Evolutionary conservation across 495 filamentous ascomycete species (phyloP), one percentile per base, ranked within the genome.

Genomic region (Talaromyces borbonicus): DNA sequence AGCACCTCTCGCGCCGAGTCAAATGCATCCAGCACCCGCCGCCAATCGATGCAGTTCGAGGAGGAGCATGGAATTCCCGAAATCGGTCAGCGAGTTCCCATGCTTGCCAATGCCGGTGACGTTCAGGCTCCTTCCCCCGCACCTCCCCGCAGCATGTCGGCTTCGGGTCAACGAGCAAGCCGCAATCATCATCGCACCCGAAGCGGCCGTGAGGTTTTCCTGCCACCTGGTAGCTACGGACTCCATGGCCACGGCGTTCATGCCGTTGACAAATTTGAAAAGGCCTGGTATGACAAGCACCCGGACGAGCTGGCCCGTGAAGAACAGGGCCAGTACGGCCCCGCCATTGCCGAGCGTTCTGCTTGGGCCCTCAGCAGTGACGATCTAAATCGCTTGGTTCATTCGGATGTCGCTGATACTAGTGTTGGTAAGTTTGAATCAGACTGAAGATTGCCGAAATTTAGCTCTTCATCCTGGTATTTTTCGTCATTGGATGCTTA

Each of bases 51-150:
- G 37, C 65, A 72, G n/a, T 52, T 68, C 43, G 79, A 79, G 9
- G 81, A 85, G 15, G 86, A 89, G 51, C 78, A 84, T 49, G 90
- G 90, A 9, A 94, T 95, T 50, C 90, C 89, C 8, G 84, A 90
- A 56, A 92, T 95, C 50, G 89, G 89, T 29, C 73, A 80, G 56
- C 77, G 87, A 54, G 90, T 97, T 16, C 93, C 92, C 26, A 94
- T 99, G 88, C 83, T 90, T 56, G 82, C 82, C 27, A 80, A 93
- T 65, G 90, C 89, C 30, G 92, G 92, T 33, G 92, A 97, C 62
- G 93, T 99, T 8, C 92, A 99, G 65, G 92, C 92, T 9, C 92
- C 92, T 0, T 90, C 93, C 0, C 87, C 90, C 3, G 78, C 83
- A 12, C 85, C 80, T n/a, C 66, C 64, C 40, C 50, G 37, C 6